phyloP scores from a whole-genome alignment of 768 basidiomycete species.

The Rhizopogon rudus region DNA sequence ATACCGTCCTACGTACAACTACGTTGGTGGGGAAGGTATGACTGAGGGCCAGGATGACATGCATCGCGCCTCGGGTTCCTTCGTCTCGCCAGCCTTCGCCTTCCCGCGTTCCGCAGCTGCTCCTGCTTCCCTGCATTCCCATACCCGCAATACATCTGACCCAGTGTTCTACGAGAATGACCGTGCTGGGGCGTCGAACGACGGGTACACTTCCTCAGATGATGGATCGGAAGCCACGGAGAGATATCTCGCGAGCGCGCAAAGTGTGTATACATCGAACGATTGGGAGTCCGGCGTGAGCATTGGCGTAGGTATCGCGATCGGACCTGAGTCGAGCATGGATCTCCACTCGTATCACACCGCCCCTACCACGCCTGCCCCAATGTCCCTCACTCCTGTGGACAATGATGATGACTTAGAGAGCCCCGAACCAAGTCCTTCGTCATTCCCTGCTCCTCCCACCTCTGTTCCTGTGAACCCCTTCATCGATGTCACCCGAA shows the following conservation, averaged over 20 bases:
- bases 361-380: not conserved
- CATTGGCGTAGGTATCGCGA: conserved; percentile 1
- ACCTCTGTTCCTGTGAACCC: not conserved
- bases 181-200: not conserved
- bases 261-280: not conserved
- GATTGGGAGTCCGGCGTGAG: not conserved
- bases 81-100: not conserved
- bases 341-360: conserved; percentile 1
- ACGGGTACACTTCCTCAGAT: not conserved
- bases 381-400: not conserved
- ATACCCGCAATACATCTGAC: not conserved
- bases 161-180: not conserved
- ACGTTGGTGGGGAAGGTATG: not conserved
- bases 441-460: not conserved
- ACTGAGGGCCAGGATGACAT: not conserved
- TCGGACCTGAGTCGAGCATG: conserved; percentile 4
- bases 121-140: not conserved
- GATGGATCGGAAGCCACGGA: not conserved
- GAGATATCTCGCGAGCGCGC: not conserved
- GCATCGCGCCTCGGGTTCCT: not conserved
- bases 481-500: not conserved
- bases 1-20: not conserved
- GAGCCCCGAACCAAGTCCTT: conserved; percentile 1
- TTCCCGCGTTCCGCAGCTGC: not conserved
- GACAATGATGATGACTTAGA: conserved; percentile 1